Conservation (phyloP, 192 early-diverging fungal species). For the Coemansia brasiliensis region DNA sequence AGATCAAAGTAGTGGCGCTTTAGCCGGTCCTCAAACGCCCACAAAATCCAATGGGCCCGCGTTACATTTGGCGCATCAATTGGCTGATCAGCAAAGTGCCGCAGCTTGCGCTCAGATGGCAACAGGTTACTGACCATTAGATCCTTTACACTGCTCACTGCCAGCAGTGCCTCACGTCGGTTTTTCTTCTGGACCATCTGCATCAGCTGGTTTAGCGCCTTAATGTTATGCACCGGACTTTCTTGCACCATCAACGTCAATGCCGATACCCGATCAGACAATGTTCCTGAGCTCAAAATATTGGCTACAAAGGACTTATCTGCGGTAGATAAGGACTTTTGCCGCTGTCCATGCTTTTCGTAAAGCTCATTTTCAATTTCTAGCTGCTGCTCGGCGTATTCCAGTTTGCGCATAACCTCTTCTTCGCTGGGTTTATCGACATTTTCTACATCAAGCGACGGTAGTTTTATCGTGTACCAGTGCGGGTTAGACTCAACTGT, state of each 20-base stretch:
- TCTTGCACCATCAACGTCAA: slow-evolving; percentile 90
- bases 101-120: slow-evolving; percentile 81
- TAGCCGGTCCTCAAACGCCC: slow-evolving; percentile 92
- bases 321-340: slow-evolving; percentile 66
- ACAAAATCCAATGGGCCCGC: slow-evolving; percentile 77
- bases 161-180: slow-evolving; percentile 81
- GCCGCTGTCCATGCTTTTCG: slow-evolving; percentile 48
- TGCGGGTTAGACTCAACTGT: slow-evolving; percentile 32
- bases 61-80: slow-evolving; percentile 60
- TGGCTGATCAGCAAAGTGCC: slow-evolving; percentile 91
- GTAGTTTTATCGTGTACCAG: slow-evolving; percentile 30
- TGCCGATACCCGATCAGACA: slow-evolving; percentile 91
- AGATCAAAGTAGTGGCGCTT: slow-evolving; percentile 92
- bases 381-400: slow-evolving; percentile 63
- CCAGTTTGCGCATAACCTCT: slow-evolving; percentile 32
- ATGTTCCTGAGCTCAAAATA: slow-evolving; percentile 87
- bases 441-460: slow-evolving; percentile 9
- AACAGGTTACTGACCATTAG: slow-evolving; percentile 77
- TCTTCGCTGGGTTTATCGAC: slow-evolving; percentile 36
- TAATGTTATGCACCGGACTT: slow-evolving; percentile 81
- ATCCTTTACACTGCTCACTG: slow-evolving; percentile 87
- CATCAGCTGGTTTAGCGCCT: slow-evolving; percentile 72
- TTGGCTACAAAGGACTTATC: slow-evolving; percentile 86
- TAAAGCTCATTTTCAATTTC: slow-evolving; percentile 64
- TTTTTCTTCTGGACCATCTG: slow-evolving; percentile 89